Evolutionary conservation across 768 basidiomycete genomes (phyloP).

Genomic region (Leccinum incarnatum): DNA sequence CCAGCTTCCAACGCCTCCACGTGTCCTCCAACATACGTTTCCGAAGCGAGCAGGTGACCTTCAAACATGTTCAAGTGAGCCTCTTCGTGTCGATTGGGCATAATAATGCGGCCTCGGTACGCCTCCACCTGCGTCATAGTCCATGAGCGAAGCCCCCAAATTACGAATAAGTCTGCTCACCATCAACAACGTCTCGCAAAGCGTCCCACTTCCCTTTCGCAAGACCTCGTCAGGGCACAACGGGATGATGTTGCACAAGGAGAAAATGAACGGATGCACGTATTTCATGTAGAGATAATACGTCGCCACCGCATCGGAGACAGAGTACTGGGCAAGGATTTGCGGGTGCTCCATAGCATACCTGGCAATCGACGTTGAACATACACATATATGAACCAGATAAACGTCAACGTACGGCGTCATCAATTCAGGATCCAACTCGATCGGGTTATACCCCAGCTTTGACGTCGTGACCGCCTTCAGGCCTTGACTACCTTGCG

Average conservation of each 20-base stretch:
- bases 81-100: conserved; percentile 98
- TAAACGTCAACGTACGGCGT: conserved; percentile 70
- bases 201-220: conserved; percentile 92
- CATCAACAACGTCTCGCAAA: conserved; percentile 98
- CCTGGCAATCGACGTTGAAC: conserved; percentile 37
- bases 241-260: conserved; percentile 98
- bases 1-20: conserved; percentile 98
- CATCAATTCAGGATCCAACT: conserved; percentile 98
- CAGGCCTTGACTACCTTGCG: conserved; percentile 96
- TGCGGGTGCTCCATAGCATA: conserved; percentile 98
- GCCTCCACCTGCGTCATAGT: conserved; percentile 78
- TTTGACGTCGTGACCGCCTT: conserved; percentile 98
- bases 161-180: conserved; percentile 43
- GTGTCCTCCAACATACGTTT: conserved; percentile 98
- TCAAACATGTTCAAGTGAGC: conserved; percentile 89
- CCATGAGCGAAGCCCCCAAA: conserved; percentile 2
- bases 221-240: conserved; percentile 95
- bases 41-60: conserved; percentile 93
- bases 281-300: conserved; percentile 99
- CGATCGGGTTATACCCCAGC: conserved; percentile 94
- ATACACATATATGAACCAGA: not conserved
- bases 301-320: conserved; percentile 99
- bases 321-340: conserved; percentile 92
- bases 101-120: conserved; percentile 85
- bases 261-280: conserved; percentile 99